phyloP scores from a whole-genome alignment of 2,329 filamentous ascomycete genomes.

The Juglanconis sp. region DNA sequence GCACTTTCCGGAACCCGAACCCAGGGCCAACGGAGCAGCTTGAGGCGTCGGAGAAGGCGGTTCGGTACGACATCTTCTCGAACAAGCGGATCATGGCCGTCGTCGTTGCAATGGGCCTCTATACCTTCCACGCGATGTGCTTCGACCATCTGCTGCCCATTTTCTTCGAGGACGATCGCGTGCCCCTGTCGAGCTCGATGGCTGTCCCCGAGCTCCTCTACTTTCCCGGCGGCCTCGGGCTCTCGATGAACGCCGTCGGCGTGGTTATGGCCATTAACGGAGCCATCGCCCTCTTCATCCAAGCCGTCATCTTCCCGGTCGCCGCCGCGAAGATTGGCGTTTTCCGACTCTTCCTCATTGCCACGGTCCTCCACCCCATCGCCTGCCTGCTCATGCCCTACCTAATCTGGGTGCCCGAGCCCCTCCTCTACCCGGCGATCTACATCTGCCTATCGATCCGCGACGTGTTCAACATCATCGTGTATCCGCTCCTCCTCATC shows the following conservation, averaged over 20 bases:
- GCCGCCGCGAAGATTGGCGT: slow-evolving; percentile 58
- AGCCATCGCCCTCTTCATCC: slow-evolving; percentile 56
- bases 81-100: slow-evolving; percentile 66
- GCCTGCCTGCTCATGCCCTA: slow-evolving; percentile 58
- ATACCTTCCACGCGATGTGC: slow-evolving; percentile 93
- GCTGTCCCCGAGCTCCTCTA: slow-evolving; percentile 44
- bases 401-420: slow-evolving; percentile 53
- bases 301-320: slow-evolving; percentile 59
- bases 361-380: slow-evolving; percentile 59
- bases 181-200: slow-evolving; percentile 27
- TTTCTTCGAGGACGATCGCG: slow-evolving; percentile 76
- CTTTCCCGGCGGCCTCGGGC: slow-evolving; percentile 59
- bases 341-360: slow-evolving; percentile 55
- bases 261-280: slow-evolving; percentile 43
- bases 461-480: slow-evolving; percentile 59
- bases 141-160: slow-evolving; percentile 91
- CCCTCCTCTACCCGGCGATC: slow-evolving; percentile 52
- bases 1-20: slow-evolving; percentile 55
- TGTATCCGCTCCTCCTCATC: slow-evolving; percentile 66
- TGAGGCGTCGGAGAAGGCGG: slow-evolving; percentile 25
- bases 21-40: slow-evolving; percentile 42
- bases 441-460: slow-evolving; percentile 56
- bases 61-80: slow-evolving; percentile 44
- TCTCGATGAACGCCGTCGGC: slow-evolving; percentile 61
- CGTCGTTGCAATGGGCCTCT: slow-evolving; percentile 79